Base-by-base conservation (phyloP, 2,329 filamentous ascomycete species). In the Colletotrichum tanaceti region DNA sequence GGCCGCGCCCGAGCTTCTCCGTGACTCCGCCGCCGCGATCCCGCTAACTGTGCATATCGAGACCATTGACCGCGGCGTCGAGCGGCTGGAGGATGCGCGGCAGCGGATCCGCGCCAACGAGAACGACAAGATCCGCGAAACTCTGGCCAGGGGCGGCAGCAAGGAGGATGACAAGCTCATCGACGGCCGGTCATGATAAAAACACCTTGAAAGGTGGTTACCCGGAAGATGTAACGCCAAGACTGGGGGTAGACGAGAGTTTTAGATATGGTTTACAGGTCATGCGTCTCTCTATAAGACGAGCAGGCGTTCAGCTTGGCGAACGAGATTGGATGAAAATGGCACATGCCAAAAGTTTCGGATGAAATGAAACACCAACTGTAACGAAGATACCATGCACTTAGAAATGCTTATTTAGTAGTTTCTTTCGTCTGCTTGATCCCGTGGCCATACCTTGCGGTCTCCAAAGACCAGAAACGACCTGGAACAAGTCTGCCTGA, bases 31-130 rank as follows among this genome's bases (percentile, higher is more conserved):
- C 22, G 77, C 73, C 4, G 80, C 83, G 35, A 83, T 93, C 11
- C 91, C 92, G 3, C 80, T 96, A 5, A 85, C 86, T 58, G 89
- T 93, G 49, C 92, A 96, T 75, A 89, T 96, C 47, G 89, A 93
- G 72, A 90, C 89, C 64, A 93, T 96, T 70, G 85, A 91, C 65
- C 82, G 88, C 57, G 91, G 91, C 0, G 88, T 94, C 1, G 90
- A 94, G 77, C 84, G 93, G 71, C 79, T 96, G 69, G 89, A 93
- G 76, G 79, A 81, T 24, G 89, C 90, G 54, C 83, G 91, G 68
- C 84, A 86, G 49, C 85, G 87, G 70, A 86, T 88, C 20, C 81
- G 86, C 62, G 84, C 82, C 38, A 78, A 87, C 18, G 89, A 92
- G 80, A 83, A 88, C 49, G 86, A 90, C 41, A 80, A 85, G 59